These are phyloP conservation scores for Kodamaea sp. DNA, from an alignment of 1,139 yeast genomes.

Conservation along the genomic window DNA sequence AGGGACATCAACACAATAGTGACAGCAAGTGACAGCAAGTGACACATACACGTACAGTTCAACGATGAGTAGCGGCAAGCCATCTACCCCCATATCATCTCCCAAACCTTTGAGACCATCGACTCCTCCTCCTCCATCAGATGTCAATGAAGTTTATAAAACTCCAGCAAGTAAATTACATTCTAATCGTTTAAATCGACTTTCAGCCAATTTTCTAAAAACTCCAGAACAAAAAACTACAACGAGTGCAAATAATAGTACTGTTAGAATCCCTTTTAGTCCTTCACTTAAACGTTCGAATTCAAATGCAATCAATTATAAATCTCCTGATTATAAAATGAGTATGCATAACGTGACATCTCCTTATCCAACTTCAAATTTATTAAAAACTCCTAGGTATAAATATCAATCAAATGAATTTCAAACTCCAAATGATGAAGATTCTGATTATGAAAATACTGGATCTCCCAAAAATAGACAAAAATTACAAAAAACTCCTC, in stretches of 20 bases:
- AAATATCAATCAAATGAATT: neutral
- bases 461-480: conserved; percentile 6
- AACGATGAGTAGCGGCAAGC: conserved; percentile 23
- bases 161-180: too few relatives aligned
- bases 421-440: conserved; percentile 2
- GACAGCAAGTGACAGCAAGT: too few relatives aligned
- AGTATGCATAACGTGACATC: conserved; percentile 24
- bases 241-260: conserved; percentile 1
- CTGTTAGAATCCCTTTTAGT: conserved; percentile 30
- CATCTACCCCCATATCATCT: conserved; percentile 36
- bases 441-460: conserved; percentile 7
- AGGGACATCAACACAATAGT: too few relatives aligned
- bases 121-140: conserved; percentile 28
- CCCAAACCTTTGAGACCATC: conserved; percentile 25
- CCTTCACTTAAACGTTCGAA: conserved; percentile 39
- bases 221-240: conserved; percentile 30
- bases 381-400: conserved; percentile 38
- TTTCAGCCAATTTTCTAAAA: conserved; percentile 23
- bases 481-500: conserved; percentile 40
- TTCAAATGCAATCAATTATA: conserved; percentile 22
- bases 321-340: conserved; percentile 33
- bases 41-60: too few relatives aligned
- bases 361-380: conserved; percentile 25
- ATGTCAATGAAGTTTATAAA: neutral
- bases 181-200: conserved; percentile 10